Base-by-base conservation (phyloP, 2,329 filamentous ascomycete genomes). In the Zymoseptoria crescenta region DNA sequence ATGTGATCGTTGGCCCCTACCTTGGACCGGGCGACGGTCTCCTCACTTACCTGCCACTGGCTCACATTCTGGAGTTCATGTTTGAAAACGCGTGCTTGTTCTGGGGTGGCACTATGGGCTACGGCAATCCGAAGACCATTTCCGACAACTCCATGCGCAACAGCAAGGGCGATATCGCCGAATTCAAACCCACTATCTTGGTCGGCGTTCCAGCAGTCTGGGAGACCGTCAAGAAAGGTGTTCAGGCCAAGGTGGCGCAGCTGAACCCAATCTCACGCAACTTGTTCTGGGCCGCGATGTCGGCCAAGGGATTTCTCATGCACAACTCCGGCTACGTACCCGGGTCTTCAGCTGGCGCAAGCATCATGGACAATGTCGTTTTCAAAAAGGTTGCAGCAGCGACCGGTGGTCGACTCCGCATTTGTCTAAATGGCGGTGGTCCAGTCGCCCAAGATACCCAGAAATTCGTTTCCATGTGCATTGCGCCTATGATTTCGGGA, bases 161-260 rank as follows among this genome's bases (percentile, higher is more conserved):
- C 75, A 96, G 89, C 78, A 85, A 87, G 66, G 93, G 94, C 67
- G 94, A 99, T 69, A 96, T 99, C 76, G 88, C 89, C 61, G 92
- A 96, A 71, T 88, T 97, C 72, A 83, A 83, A 67, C 94, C 94
- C 0, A 95, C 91, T 1, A 83, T 96, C 71, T 83, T 99, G 72
- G 88, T 96, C 48, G 94, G 94, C 73, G 94, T 99, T 2, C 94
- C 94, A 1, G 92, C 95, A 59, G 88, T 99, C 30, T 99, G 93
- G 92, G 94, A 99, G 77, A 92, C 90, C 1, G 88, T 99, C 69
- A 93, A 91, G 80, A 99, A 99, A 80, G 94, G 94, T 57, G 89
- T 99, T 69, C 79, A 93, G 64, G 77, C 79, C 68, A 91, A 91
- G 75, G 86, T 97, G 61, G 87, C 89, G 71, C 78, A 82, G 59